phyloP scores from a whole-genome alignment of 805 yeast species.

The Zygosaccharomyces bisporus region DNA sequence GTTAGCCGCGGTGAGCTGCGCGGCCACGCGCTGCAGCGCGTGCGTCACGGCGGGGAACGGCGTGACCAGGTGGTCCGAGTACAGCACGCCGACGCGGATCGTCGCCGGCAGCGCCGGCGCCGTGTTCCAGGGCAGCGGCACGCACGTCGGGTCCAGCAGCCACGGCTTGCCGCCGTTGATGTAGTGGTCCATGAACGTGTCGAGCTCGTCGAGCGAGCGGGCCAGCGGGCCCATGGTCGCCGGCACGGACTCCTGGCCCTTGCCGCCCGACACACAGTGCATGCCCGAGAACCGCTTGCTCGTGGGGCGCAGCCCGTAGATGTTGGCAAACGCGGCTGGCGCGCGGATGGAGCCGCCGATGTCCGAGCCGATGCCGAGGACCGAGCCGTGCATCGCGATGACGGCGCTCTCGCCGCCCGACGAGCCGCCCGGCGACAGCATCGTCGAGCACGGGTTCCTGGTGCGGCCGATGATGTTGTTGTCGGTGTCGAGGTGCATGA shows the following conservation, averaged over 20 bases:
- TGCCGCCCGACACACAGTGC: slow-evolving; percentile 48
- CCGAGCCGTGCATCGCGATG: slow-evolving; percentile 55
- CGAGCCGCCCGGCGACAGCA: slow-evolving; percentile 65
- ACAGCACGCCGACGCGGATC: slow-evolving; percentile 58
- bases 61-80: slow-evolving; percentile 60
- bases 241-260: slow-evolving; percentile 62
- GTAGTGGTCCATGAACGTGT: slow-evolving; percentile 60
- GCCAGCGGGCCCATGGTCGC: slow-evolving; percentile 70
- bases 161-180: slow-evolving; percentile 64
- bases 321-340: slow-evolving; percentile 63
- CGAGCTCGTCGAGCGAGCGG: slow-evolving; percentile 61
- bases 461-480: slow-evolving; percentile 59
- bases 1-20: slow-evolving; percentile 52
- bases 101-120: slow-evolving; percentile 35
- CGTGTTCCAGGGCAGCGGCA: slow-evolving; percentile 41
- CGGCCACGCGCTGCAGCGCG: slow-evolving; percentile 51
- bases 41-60: slow-evolving; percentile 65
- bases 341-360: slow-evolving; percentile 69
- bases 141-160: slow-evolving; percentile 40
- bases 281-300: slow-evolving; percentile 47
- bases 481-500: slow-evolving; percentile 65
- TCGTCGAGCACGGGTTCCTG: slow-evolving; percentile 54
- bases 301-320: slow-evolving; percentile 61
- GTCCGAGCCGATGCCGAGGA: slow-evolving; percentile 64
- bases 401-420: slow-evolving; percentile 71